phyloP scores from a whole-genome alignment of 2,329 filamentous ascomycete species.

The Aspergillus jensenii region DNA sequence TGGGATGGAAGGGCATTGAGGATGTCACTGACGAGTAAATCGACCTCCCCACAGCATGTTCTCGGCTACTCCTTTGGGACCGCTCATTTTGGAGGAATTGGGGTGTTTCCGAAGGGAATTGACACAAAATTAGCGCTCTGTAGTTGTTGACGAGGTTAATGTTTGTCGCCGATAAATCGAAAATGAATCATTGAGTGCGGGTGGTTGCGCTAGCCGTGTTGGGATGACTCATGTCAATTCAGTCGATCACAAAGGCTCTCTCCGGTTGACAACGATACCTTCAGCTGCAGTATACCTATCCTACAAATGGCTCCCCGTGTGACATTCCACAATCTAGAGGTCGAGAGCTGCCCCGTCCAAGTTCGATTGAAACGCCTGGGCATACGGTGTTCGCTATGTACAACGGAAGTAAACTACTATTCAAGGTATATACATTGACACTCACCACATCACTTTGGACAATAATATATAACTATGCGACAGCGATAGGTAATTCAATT shows the following conservation, averaged over 20 bases:
- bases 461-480: too few species aligned
- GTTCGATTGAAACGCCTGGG: neutral
- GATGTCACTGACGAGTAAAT: constrained; percentile 53
- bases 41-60: constrained; percentile 63
- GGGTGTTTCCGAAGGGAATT: neutral
- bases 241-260: neutral
- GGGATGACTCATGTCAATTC: constrained; percentile 7
- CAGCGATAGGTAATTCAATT: too few species aligned
- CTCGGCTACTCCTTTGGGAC: constrained; percentile 40
- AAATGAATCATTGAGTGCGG: constrained; percentile 13
- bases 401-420: too few species aligned
- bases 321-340: neutral
- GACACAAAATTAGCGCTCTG: neutral
- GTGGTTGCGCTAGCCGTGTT: constrained; percentile 5
- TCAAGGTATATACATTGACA: too few species aligned
- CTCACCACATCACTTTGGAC: too few species aligned
- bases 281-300: too few species aligned
- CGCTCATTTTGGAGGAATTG: constrained; percentile 33
- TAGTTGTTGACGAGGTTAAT: neutral
- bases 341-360: neutral
- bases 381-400: too few species aligned
- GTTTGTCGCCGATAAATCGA: constrained; percentile 1
- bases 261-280: too few species aligned
- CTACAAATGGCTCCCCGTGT: neutral
- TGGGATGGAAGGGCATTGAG: constrained; percentile 7